Conservation (phyloP, 345 rosid genomes). For the Camelina neglecta region DNA sequence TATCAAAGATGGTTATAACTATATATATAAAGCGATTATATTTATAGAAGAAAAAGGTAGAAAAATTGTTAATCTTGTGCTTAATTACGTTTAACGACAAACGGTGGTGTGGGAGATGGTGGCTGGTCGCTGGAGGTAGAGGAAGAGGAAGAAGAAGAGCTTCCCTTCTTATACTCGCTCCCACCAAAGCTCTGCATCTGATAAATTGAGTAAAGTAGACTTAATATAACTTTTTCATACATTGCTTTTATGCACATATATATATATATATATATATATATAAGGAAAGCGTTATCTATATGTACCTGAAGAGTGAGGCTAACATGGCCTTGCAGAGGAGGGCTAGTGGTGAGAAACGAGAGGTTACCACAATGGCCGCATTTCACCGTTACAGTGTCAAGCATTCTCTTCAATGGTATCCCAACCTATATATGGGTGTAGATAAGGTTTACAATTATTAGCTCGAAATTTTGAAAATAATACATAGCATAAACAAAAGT, state of each 20-base stretch:
- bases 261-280: not conserved
- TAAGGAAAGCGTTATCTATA: not conserved
- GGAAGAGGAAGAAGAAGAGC: slow-evolving; percentile 72
- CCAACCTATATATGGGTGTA: slow-evolving; percentile 64
- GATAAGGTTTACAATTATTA: slow-evolving; percentile 10
- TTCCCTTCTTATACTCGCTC: slow-evolving; percentile 61
- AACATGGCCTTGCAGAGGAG: slow-evolving; percentile 80
- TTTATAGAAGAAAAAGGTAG: not conserved
- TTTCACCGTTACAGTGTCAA: slow-evolving; percentile 95
- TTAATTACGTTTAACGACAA: slow-evolving; percentile 82
- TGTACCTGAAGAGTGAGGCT: slow-evolving; percentile 69
- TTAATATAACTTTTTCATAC: slow-evolving; percentile 15
- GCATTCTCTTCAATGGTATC: slow-evolving; percentile 85
- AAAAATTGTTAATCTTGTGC: not conserved
- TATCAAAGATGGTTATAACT: not conserved
- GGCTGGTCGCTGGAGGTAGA: slow-evolving; percentile 75
- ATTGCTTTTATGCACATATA: not conserved
- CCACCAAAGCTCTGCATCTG: slow-evolving; percentile 67
- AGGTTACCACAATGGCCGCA: slow-evolving; percentile 97
- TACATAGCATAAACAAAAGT: not conserved
- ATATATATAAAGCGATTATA: not conserved
- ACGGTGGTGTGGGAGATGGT: slow-evolving; percentile 76
- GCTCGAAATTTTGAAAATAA: not conserved
- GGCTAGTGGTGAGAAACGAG: slow-evolving; percentile 83
- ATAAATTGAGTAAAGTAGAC: slow-evolving; percentile 23